Conservation (phyloP, 2,329 filamentous ascomycete genomes). For the Ophiostoma himal-ulmi region DNA sequence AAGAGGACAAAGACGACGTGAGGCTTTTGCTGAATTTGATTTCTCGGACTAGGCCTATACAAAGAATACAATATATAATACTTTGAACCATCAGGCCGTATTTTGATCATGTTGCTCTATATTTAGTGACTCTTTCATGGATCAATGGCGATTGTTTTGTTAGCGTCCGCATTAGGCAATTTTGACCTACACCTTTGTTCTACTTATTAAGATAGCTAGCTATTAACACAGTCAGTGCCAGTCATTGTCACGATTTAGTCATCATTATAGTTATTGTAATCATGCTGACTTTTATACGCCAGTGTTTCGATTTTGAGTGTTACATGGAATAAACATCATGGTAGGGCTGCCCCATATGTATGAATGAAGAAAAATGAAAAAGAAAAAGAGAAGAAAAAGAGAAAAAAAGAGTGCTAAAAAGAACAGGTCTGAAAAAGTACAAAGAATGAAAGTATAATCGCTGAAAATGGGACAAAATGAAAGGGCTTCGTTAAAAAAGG, state of each 20-base stretch:
- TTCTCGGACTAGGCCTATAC: too few relatives aligned
- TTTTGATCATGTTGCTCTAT: too few relatives aligned
- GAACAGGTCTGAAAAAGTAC: neutral
- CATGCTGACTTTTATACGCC: neutral
- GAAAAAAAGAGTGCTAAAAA: neutral
- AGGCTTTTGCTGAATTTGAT: too few relatives aligned
- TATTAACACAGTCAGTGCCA: too few relatives aligned
- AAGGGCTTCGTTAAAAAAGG: neutral
- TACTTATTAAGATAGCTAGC: neutral
- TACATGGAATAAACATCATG: neutral
- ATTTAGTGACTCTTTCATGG: neutral
- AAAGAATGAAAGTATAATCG: neutral
- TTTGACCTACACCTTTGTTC: neutral
- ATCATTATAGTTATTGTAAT: neutral
- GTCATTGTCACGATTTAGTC: neutral
- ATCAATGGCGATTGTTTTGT: neutral
- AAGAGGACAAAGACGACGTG: too few relatives aligned
- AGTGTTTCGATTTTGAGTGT: neutral
- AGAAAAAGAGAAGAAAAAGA: neutral
- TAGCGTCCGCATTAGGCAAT: slow-evolving; percentile 4
- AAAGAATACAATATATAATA: too few relatives aligned
- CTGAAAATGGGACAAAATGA: neutral
- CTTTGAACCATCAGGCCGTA: too few relatives aligned
- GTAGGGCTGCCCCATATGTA: neutral
- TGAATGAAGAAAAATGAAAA: neutral